Conservation (phyloP, 2,329 filamentous ascomycete genomes). For the Conoideocrella luteorostrata region DNA sequence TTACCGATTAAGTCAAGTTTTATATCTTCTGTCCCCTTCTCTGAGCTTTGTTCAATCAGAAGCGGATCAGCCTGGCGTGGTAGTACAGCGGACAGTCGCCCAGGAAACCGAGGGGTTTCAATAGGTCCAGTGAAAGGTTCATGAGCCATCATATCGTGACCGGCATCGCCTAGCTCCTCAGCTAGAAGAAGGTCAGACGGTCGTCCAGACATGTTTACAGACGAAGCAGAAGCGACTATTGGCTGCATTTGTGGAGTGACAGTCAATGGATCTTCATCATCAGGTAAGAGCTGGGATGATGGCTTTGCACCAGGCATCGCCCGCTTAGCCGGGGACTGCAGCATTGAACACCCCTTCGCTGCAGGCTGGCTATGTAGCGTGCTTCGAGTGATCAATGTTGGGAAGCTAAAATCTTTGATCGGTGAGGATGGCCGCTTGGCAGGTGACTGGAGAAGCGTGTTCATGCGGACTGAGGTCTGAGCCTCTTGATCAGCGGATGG, state of each 20-base stretch:
- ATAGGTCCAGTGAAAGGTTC: slow-evolving; percentile 28
- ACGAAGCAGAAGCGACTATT: slow-evolving; percentile 26
- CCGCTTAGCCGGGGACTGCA: slow-evolving; percentile 48
- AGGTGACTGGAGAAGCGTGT: slow-evolving; percentile 38
- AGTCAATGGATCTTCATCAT: slow-evolving; percentile 14
- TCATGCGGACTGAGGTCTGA: slow-evolving; percentile 28
- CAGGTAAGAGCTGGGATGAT: slow-evolving; percentile 20
- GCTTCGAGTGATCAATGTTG: slow-evolving; percentile 15
- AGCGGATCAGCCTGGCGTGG: slow-evolving; percentile 36
- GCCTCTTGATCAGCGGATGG: slow-evolving; percentile 10
- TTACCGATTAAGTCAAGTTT: not conserved
- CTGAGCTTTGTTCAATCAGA: slow-evolving; percentile 22
- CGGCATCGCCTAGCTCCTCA: slow-evolving; percentile 22
- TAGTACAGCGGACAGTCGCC: slow-evolving; percentile 38
- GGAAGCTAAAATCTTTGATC: slow-evolving; percentile 30
- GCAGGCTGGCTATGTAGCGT: slow-evolving; percentile 28
- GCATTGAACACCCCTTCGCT: slow-evolving; percentile 37
- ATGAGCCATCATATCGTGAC: slow-evolving; percentile 16
- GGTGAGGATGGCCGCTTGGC: slow-evolving; percentile 44
- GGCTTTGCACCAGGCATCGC: slow-evolving; percentile 28
- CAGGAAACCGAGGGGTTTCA: slow-evolving; percentile 34
- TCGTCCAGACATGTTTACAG: slow-evolving; percentile 16
- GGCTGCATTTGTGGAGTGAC: slow-evolving; percentile 31
- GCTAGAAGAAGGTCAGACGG: slow-evolving; percentile 32
- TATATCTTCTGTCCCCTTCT: not conserved